Evolutionary conservation across 768 basidiomycete genomes (phyloP), one percentile per base, ranked within the genome.

Genomic region (Hortiboletus campestris): DNA sequence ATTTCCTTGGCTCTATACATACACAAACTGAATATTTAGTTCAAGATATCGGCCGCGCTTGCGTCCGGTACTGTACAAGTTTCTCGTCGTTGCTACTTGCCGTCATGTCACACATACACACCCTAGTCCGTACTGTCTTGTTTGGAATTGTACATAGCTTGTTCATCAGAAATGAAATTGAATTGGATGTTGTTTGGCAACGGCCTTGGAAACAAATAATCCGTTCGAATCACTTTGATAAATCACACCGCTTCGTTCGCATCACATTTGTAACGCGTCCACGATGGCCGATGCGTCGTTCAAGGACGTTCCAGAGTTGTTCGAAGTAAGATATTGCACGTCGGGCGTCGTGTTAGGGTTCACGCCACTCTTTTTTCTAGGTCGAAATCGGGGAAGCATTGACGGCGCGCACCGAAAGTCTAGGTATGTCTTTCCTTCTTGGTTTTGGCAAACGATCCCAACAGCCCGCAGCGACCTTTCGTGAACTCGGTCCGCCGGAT

Each of bases 401-500:
- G 43, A 84, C 88, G 28, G 89, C 94, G 44, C 81, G 96, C 56
- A 98, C 96, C 9, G 97, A 99, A 71, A 86, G 86, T 52, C 79
- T 98, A 56, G 87, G 96, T 96, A 61, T 66, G 90, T 78, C 46
- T 40, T 14, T 48, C 38, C 22, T 25, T 19, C n/a, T 35, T 11
- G 1, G n/a, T n/a, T n/a, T 8, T 1, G 10, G 28, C n/a, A 0
- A 6, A 48, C 35, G 13, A 45, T 25, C 11, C 14, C 35, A 14
- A 40, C 28, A 11, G 8, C 16, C n/a, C 19, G 2, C 53, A 98
- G 96, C 93, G 7, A 88, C 93, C 12, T 99, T 98, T 74, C 83
- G 95, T 35, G 96, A 99, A 75, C 86, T 99, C 17, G 97, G 97
- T 13, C 97, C 97, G 0, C 97, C 97, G 7, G 97, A 99, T 73